Conservation (phyloP, 2,329 filamentous ascomycete genomes). For the Alternaria consortialis region DNA sequence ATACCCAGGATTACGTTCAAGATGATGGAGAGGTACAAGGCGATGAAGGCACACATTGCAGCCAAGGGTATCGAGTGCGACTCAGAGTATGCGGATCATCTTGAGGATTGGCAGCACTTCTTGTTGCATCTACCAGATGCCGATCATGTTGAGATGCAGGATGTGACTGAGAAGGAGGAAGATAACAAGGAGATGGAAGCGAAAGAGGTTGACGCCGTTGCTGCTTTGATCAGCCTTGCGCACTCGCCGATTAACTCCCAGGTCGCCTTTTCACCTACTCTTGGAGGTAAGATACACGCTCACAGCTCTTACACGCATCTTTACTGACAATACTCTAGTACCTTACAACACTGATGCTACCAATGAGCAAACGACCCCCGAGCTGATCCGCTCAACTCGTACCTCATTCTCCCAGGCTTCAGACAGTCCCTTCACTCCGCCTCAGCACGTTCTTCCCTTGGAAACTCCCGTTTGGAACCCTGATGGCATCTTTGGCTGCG, state of each 20-base stretch:
- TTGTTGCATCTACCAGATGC: slow-evolving; percentile 2
- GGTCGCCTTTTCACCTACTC: neutral
- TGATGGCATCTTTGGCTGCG: neutral
- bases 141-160: neutral
- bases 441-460: neutral
- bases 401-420: neutral
- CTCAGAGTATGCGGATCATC: slow-evolving; percentile 4
- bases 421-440: neutral
- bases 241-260: neutral
- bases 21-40: slow-evolving; percentile 21
- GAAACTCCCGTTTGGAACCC: neutral
- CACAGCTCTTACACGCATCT: neutral
- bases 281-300: neutral
- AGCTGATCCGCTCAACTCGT: neutral
- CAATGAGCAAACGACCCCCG: neutral
- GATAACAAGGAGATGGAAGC: neutral
- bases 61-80: slow-evolving; percentile 8
- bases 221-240: slow-evolving; percentile 8
- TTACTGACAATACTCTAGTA: neutral
- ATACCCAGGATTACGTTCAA: slow-evolving; percentile 17
- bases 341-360: neutral
- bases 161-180: neutral
- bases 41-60: slow-evolving; percentile 9
- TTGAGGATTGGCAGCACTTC: slow-evolving; percentile 17
- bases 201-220: slow-evolving; percentile 8